Evolutionary conservation across 169 alveolate species (phyloP).

Genomic region (Perkinsus olseni): DNA sequence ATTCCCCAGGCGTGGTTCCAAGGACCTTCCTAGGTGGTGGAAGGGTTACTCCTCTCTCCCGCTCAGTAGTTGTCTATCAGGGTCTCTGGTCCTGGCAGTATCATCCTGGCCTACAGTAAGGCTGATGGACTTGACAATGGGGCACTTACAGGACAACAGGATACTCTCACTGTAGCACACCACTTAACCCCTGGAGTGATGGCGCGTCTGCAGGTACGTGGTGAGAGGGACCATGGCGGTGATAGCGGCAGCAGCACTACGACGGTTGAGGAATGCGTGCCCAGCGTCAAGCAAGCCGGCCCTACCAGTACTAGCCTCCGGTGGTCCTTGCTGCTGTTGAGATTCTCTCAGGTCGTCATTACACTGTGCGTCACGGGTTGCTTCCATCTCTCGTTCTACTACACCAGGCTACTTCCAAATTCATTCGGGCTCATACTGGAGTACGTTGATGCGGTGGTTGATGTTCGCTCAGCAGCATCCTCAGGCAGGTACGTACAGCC

Average conservation of each 20-base stretch:
- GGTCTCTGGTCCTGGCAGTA: neutral
- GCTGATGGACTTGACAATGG: neutral
- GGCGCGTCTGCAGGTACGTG: neutral
- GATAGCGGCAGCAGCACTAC: neutral
- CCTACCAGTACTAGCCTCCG: neutral
- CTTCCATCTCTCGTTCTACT: conserved; percentile 42
- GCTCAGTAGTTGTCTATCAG: neutral
- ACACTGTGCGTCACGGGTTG: conserved; percentile 6
- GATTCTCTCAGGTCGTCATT: neutral
- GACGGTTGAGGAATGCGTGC: neutral
- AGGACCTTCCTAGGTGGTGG: conserved; percentile 38
- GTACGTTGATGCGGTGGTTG: conserved; percentile 22
- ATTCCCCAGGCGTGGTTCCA: conserved; percentile 46
- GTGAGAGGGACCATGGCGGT: neutral
- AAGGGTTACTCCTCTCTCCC: neutral
- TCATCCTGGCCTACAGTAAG: neutral
- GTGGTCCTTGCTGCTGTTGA: no score
- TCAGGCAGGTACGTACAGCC: conserved; percentile 14
- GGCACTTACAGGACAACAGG: neutral
- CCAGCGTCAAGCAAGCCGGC: neutral
- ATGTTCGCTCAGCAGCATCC: conserved; percentile 21
- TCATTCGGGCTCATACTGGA: conserved; percentile 37
- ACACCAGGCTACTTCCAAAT: conserved; percentile 45
- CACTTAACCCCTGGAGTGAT: neutral
- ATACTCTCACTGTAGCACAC: neutral